Evolutionary conservation across 768 basidiomycete species (phyloP).

Genomic region (Agaricus blazei): DNA sequence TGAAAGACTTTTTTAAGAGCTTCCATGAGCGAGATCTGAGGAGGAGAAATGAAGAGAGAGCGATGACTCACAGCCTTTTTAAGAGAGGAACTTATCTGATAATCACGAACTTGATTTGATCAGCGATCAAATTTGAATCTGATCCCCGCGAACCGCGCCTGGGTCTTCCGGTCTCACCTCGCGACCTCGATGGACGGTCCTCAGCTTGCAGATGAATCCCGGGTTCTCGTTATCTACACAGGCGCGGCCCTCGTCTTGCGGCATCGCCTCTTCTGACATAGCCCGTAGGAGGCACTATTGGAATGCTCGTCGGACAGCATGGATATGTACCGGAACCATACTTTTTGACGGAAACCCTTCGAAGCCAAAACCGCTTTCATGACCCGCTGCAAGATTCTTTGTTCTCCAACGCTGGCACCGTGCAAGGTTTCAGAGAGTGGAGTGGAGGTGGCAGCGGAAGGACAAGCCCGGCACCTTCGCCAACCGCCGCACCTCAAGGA

Average conservation of each 20-base stretch:
- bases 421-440: constrained; percentile 79
- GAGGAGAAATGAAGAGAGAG: constrained; percentile 11
- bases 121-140: not conserved
- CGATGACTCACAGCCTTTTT: constrained; percentile 13
- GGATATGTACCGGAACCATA: constrained; percentile 85
- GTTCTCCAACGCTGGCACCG: constrained; percentile 74
- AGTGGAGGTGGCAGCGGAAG: constrained; percentile 48
- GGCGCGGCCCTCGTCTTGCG: constrained; percentile 25
- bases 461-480: constrained; percentile 38
- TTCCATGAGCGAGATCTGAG: constrained; percentile 46
- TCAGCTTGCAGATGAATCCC: constrained; percentile 57
- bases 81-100: not conserved
- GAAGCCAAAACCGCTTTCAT: constrained; percentile 84
- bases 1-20: constrained; percentile 66
- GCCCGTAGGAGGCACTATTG: constrained; percentile 69
- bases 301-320: constrained; percentile 73
- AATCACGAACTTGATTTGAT: not conserved
- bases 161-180: not conserved
- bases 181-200: constrained; percentile 42
- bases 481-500: constrained; percentile 17
- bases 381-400: constrained; percentile 86
- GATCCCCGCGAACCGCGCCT: constrained; percentile 4
- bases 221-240: constrained; percentile 86
- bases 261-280: not conserved
- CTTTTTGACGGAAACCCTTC: constrained; percentile 80